Percentiles rank a stretch among this genome's conserved stretches.
These are phyloP conservation scores for Peronospora destructor DNA, from an alignment of 352 stramenopile species.

Conservation along the genomic window DNA sequence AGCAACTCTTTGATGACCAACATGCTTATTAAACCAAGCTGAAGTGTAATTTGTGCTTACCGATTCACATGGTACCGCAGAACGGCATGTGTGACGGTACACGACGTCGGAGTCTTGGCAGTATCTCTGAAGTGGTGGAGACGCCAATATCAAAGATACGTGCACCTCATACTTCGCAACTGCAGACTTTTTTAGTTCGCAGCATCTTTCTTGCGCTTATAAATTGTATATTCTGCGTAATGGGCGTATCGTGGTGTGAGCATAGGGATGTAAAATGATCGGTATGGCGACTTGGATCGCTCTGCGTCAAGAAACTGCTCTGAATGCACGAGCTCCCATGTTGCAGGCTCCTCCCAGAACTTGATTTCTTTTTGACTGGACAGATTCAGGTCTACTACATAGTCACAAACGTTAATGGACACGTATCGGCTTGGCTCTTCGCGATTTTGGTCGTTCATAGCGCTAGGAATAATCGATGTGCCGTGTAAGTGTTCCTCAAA, in stretches of 20 bases:
- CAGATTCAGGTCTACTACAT: slow-evolving; percentile 83
- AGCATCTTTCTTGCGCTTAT: slow-evolving; percentile 39
- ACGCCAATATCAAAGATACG: no score
- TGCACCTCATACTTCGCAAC: background rate
- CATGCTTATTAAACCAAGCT: no score
- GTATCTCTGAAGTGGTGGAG: no score
- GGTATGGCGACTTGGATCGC: slow-evolving; percentile 50
- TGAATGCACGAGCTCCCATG: slow-evolving; percentile 48
- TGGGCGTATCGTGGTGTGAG: slow-evolving; percentile 47
- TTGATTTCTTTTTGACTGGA: slow-evolving; percentile 54
- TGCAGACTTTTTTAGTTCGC: slow-evolving; percentile 1
- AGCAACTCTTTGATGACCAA: no score
- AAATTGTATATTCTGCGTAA: slow-evolving; percentile 60
- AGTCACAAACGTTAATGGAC: slow-evolving; percentile 73
- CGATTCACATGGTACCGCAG: no score
- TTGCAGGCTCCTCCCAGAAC: slow-evolving; percentile 45
- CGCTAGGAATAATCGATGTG: slow-evolving; percentile 48
- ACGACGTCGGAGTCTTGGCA: no score
- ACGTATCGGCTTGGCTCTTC: slow-evolving; percentile 89
- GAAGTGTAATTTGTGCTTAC: no score
- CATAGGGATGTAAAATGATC: slow-evolving; percentile 73
- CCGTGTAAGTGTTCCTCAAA: slow-evolving; percentile 74
- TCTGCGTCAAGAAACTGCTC: slow-evolving; percentile 60
- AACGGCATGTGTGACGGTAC: no score
- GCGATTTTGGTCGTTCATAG: slow-evolving; percentile 93